Conservation (phyloP, 257 asterid species). For the Solanum bulbocastanum region DNA sequence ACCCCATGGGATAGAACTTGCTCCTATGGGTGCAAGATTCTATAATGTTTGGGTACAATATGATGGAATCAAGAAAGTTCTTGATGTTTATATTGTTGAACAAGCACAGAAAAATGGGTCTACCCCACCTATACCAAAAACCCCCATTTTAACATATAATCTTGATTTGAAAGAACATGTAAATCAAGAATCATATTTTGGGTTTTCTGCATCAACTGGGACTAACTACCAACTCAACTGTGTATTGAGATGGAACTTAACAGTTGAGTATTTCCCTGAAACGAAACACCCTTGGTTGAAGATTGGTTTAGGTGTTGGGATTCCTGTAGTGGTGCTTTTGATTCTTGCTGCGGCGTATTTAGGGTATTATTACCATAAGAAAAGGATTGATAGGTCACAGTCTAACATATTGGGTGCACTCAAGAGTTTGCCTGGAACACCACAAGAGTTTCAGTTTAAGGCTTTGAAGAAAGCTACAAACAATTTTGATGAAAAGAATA, state of each 20-base stretch:
- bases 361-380: conserved; percentile 20
- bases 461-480: conserved; percentile 73
- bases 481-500: conserved; percentile 51
- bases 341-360: conserved; percentile 23
- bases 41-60: conserved; percentile 79
- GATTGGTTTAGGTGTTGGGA: conserved; percentile 39
- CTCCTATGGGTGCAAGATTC: conserved; percentile 30
- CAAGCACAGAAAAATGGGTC: conserved; percentile 23
- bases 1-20: conserved; percentile 34
- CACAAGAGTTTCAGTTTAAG: conserved; percentile 56
- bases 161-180: conserved; percentile 31
- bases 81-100: conserved; percentile 42
- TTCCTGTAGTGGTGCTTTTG: conserved; percentile 30
- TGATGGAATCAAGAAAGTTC: conserved; percentile 24
- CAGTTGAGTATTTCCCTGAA: conserved; percentile 35
- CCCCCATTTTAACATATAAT: conserved; percentile 12
- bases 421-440: conserved; percentile 67
- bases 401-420: conserved; percentile 51
- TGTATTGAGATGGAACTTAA: conserved; percentile 67
- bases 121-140: conserved; percentile 42
- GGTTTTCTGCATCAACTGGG: conserved; percentile 86
- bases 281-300: conserved; percentile 5
- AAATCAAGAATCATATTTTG: conserved; percentile 56
- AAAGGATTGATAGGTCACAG: conserved; percentile 16
- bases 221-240: conserved; percentile 45